Percentiles rank a stretch among this genome's conserved stretches.
These are phyloP conservation scores for Tulasnella sp. DNA, from an alignment of 768 basidiomycete species.

Conservation along the genomic window DNA sequence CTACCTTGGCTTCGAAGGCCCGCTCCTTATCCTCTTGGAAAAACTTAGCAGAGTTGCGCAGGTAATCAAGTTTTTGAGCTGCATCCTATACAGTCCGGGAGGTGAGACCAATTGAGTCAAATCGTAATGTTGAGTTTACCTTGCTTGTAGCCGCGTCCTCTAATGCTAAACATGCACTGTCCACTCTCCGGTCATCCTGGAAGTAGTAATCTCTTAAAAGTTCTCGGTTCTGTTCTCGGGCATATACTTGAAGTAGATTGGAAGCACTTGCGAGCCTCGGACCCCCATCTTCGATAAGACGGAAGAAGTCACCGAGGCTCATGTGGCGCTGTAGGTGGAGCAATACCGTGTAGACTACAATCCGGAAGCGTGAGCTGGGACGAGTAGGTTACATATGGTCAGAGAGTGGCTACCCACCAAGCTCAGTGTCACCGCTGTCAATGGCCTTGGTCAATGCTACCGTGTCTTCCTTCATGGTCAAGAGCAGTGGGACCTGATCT, in stretches of 20 bases:
- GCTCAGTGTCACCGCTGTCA: constrained; percentile 89
- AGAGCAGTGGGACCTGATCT: constrained; percentile 85
- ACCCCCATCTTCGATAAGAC: constrained; percentile 84
- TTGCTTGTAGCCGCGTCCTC: constrained; percentile 63
- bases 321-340: constrained; percentile 76
- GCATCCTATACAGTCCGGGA: constrained; percentile 44
- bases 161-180: constrained; percentile 80
- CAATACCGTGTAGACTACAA: constrained; percentile 82
- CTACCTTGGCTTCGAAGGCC: constrained; percentile 79
- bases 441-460: constrained; percentile 81
- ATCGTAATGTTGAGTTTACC: constrained; percentile 32
- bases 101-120: background rate
- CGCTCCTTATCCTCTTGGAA: constrained; percentile 93
- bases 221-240: constrained; percentile 77
- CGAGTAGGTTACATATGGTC: constrained; percentile 3
- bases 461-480: constrained; percentile 90
- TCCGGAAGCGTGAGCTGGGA: background rate
- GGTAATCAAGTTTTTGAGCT: constrained; percentile 50
- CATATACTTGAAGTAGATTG: constrained; percentile 78
- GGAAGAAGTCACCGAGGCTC: constrained; percentile 85
- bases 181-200: constrained; percentile 89
- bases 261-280: constrained; percentile 60
- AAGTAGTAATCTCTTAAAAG: constrained; percentile 96
- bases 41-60: constrained; percentile 81
- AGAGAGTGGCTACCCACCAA: too few relatives aligned